Percentiles rank a stretch among this genome's conserved stretches.
phyloP scores from a whole-genome alignment of 2,329 filamentous ascomycete species.

The Fusarium palustre region DNA sequence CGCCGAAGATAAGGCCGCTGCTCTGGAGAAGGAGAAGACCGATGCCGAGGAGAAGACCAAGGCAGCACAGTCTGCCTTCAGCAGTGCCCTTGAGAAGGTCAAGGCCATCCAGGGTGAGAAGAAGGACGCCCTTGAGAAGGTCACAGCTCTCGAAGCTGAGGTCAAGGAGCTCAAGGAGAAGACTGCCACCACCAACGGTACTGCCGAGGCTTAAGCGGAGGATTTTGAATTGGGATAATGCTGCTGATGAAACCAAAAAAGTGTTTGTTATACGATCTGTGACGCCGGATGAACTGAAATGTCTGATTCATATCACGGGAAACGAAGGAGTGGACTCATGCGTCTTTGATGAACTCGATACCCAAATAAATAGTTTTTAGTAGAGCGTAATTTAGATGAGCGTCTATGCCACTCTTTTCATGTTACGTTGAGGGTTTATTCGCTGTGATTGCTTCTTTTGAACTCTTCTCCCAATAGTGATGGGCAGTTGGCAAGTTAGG shows the following conservation, averaged over 20 bases:
- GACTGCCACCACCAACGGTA: constrained; percentile 31
- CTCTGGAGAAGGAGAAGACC: constrained; percentile 28
- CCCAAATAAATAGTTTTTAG: constrained; percentile 46
- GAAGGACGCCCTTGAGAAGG: constrained; percentile 37
- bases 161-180: constrained; percentile 39
- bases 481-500: neutral
- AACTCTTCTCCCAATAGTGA: neutral
- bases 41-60: constrained; percentile 30
- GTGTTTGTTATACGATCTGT: constrained; percentile 41
- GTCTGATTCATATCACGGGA: constrained; percentile 46
- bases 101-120: constrained; percentile 32
- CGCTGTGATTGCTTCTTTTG: neutral
- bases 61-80: constrained; percentile 26
- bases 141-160: constrained; percentile 36
- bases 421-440: neutral
- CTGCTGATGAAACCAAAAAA: constrained; percentile 36
- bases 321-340: constrained; percentile 48
- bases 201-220: constrained; percentile 29
- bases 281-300: constrained; percentile 44
- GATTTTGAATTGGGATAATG: constrained; percentile 27
- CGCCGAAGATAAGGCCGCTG: constrained; percentile 32
- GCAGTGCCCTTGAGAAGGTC: constrained; percentile 22
- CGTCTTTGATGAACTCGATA: constrained; percentile 50
- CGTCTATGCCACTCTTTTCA: constrained; percentile 42
- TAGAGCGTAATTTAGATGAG: constrained; percentile 42